phyloP scores from a whole-genome alignment of 2,329 filamentous ascomycete genomes.

The Niveomyces coronatus region DNA sequence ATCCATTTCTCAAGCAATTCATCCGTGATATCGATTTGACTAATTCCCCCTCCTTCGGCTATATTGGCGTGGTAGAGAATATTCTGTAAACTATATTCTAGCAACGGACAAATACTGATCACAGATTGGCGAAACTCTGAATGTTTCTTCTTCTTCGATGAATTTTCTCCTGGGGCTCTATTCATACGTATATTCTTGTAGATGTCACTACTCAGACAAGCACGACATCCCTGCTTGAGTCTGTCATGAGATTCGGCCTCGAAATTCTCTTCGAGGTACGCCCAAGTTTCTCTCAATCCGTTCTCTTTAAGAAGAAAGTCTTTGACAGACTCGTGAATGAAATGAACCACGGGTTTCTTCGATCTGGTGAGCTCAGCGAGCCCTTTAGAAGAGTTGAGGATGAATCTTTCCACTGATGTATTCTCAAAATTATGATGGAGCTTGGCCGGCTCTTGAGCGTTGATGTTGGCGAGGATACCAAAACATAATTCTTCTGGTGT shows the following conservation, averaged over 20 bases:
- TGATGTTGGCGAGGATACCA: conserved; percentile 10
- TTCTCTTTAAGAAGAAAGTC: conserved; percentile 32
- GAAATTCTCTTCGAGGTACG: background rate
- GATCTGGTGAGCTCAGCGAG: conserved; percentile 28
- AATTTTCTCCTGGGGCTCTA: no score
- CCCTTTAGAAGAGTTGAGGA: conserved; percentile 33
- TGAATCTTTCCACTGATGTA: conserved; percentile 19
- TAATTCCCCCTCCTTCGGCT: background rate
- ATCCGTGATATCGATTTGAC: background rate
- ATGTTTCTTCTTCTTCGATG: no score
- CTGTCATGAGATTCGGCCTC: conserved; percentile 9
- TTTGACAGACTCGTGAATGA: conserved; percentile 39
- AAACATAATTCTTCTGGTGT: conserved; percentile 32
- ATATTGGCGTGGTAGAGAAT: conserved; percentile 12
- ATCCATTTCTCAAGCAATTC: conserved; percentile 5
- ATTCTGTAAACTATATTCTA: conserved; percentile 10
- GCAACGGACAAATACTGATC: conserved; percentile 14
- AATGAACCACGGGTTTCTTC: conserved; percentile 24
- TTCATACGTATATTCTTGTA: no score
- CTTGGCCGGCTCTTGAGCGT: background rate
- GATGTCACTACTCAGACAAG: background rate
- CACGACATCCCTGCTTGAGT: conserved; percentile 12
- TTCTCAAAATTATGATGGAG: conserved; percentile 16
- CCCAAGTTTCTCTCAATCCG: conserved; percentile 16
- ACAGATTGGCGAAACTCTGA: no score